Base-by-base conservation (phyloP, 208 protist genomes). In the Crithidia expoeki region DNA sequence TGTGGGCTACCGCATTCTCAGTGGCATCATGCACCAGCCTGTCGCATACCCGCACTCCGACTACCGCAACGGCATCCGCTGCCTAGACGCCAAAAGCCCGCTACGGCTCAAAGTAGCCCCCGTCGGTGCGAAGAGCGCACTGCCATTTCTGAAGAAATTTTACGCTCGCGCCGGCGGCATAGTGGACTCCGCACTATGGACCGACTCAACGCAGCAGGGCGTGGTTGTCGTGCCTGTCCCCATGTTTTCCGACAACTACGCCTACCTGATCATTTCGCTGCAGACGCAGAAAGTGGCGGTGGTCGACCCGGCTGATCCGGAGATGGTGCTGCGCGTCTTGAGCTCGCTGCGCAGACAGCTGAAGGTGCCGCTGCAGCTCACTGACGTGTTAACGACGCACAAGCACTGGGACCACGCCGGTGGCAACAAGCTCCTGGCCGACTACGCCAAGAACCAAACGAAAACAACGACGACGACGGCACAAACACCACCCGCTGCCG, bases 331-430 rank as follows among this genome's bases (percentile, higher is more conserved):
- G 50, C 74, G 82, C 46, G 60, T 86, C 30, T 30, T 93, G 36
- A 46, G 59, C 16, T 71, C 64, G 17, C 64, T 91, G n/a, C 57
- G 79, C 16, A 65, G 65, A 23, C 42, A 79, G 52, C 76, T 84
- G 67, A 58, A 51, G n/a, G 42, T 67, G 57, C 61, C 68, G 32
- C 66, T 90, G 47, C 51, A 85, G 50, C 38, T 97, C 25, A 91
- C 90, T 10, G 85, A 95, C 17, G 80, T 98, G 17, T 81, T 98
- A 49, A 98, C 92, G 3, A 99, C 97, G 10, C 97, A 99, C 88
- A 97, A 98, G 81, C 97, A 99, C 83, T 97, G 89, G 93, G 97
- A 98, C 69, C 96, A 98, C 72, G 85, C 92, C 16, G 96, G 96
- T 23, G 97, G 96, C 42, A 98, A 98, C 76, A 36, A 89, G 51